Conservation (phyloP, 805 yeast genomes). For the Clavispora phyllophila region DNA sequence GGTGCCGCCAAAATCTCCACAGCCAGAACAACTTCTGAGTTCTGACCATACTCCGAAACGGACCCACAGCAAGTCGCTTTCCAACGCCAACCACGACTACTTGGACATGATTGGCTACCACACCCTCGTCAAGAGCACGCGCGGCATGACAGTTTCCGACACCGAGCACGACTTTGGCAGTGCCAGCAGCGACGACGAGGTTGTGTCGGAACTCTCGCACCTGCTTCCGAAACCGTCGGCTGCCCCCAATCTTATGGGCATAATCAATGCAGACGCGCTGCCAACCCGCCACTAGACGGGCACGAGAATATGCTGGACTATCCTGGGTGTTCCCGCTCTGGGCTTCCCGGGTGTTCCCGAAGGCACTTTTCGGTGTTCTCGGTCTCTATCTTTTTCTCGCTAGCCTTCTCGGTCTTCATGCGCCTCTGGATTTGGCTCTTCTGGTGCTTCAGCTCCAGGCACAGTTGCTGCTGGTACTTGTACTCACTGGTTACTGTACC, state of each 20-base stretch:
- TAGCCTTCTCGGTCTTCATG: too few species aligned
- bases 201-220: not conserved
- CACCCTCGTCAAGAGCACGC: constrained; percentile 11
- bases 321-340: too few species aligned
- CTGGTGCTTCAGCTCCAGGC: too few species aligned
- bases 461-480: too few species aligned
- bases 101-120: constrained; percentile 36
- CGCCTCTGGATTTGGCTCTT: too few species aligned
- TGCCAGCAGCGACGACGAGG: constrained; percentile 16
- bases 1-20: not conserved
- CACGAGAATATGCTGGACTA: too few species aligned
- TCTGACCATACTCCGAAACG: constrained; percentile 9
- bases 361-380: too few species aligned
- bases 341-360: too few species aligned
- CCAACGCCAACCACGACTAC: constrained; percentile 26
- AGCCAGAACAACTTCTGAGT: not conserved
- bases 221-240: not conserved
- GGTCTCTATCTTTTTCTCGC: too few species aligned
- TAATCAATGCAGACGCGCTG: not conserved
- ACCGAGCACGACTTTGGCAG: constrained; percentile 12
- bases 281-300: not conserved
- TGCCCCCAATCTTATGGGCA: not conserved
- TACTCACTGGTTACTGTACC: too few species aligned
- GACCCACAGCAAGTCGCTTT: constrained; percentile 32
- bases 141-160: constrained; percentile 12